A percentile compares a stretch with the other conserved stretches of the same genome.
Evolutionary conservation across 345 rosid species (phyloP).

Genomic region (Heritiera fomes): DNA sequence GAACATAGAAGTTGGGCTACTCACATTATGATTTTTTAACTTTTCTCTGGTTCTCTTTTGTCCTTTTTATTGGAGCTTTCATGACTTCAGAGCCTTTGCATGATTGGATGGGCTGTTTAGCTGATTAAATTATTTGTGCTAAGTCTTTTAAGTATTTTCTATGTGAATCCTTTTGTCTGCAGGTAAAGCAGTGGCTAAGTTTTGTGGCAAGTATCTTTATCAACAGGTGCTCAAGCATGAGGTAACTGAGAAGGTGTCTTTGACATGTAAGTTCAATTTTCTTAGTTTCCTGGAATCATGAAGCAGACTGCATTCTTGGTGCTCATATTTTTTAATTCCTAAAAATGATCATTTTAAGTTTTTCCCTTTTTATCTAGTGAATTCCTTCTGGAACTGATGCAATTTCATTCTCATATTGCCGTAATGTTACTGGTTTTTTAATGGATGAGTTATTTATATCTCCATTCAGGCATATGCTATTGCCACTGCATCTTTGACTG

Average conservation of each 20-base stretch:
- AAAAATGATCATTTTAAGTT: not conserved
- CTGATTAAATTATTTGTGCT: not conserved
- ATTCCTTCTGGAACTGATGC: not conserved
- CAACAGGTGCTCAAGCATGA: conserved; percentile 55
- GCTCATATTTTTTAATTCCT: not conserved
- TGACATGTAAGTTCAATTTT: not conserved
- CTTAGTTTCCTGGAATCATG: conserved; percentile 11
- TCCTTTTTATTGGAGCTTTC: not conserved
- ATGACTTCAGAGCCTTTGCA: not conserved
- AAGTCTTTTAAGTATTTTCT: not conserved
- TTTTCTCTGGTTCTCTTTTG: no score
- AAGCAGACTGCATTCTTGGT: not conserved
- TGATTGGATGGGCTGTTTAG: not conserved
- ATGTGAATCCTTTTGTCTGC: conserved; percentile 16
- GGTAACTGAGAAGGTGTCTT: conserved; percentile 12
- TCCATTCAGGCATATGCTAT: not conserved
- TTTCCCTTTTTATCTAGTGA: not conserved
- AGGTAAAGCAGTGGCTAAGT: conserved; percentile 87
- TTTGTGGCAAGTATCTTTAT: conserved; percentile 85
- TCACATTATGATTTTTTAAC: not conserved
- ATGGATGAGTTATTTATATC: not conserved
- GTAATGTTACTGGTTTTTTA: not conserved
- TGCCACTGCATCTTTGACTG: not conserved
- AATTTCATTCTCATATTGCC: not conserved
- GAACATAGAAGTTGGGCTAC: not conserved